phyloP scores from a whole-genome alignment of 768 basidiomycete species.

The Tephrocybe sp. region DNA sequence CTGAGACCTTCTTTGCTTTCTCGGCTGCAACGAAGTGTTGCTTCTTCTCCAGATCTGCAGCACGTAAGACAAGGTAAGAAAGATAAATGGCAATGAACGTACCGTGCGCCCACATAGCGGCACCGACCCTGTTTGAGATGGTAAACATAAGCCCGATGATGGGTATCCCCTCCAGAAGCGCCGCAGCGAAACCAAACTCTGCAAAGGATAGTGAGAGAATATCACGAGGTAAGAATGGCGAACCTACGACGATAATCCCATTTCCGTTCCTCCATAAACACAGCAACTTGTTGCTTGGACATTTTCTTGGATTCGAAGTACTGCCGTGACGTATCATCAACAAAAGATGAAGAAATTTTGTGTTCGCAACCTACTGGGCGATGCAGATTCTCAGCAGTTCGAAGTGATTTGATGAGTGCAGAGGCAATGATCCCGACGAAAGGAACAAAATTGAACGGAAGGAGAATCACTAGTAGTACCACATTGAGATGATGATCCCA shows the following conservation, averaged over 20 bases:
- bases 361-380: conserved; percentile 53
- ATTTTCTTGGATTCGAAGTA: conserved; percentile 88
- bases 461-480: conserved; percentile 45
- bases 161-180: conserved; percentile 79
- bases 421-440: conserved; percentile 61
- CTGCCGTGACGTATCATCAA: conserved; percentile 40
- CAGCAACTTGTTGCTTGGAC: conserved; percentile 62
- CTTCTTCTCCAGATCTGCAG: conserved; percentile 62
- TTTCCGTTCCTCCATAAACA: conserved; percentile 87
- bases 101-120: conserved; percentile 95
- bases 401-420: conserved; percentile 66
- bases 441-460: conserved; percentile 69
- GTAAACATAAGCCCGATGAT: conserved; percentile 81
- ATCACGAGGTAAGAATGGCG: not conserved
- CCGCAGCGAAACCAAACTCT: conserved; percentile 88
- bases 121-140: conserved; percentile 86
- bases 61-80: not conserved
- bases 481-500: not conserved
- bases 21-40: conserved; percentile 44
- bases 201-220: not conserved
- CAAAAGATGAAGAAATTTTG: not conserved
- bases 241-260: conserved; percentile 80
- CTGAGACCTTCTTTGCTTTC: not conserved
- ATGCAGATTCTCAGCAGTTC: conserved; percentile 70
- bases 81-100: conserved; percentile 2